Conservation (phyloP, 805 yeast genomes). For the Middelhovenomyces tepae region DNA sequence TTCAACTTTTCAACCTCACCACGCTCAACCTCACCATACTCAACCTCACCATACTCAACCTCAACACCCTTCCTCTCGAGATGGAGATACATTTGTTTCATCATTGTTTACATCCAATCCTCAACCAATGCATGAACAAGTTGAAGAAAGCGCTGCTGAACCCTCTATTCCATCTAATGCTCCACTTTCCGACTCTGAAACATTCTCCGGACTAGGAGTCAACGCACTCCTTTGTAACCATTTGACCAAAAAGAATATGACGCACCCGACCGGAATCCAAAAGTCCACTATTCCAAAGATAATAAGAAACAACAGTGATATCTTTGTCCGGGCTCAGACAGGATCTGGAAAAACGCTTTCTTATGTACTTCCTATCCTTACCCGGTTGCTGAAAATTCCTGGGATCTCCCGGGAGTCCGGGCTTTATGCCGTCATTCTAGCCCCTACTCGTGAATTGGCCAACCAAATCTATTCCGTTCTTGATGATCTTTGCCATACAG, state of each 20-base stretch:
- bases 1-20: too few species aligned
- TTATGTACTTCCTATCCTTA: slow-evolving; percentile 73
- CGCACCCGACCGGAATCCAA: slow-evolving; percentile 78
- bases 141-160: slow-evolving; percentile 27
- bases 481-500: slow-evolving; percentile 48
- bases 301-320: slow-evolving; percentile 43
- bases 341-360: slow-evolving; percentile 97
- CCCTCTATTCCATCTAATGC: slow-evolving; percentile 68
- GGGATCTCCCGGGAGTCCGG: slow-evolving; percentile 59
- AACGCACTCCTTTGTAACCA: slow-evolving; percentile 44
- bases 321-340: slow-evolving; percentile 92
- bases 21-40: too few species aligned
- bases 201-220: slow-evolving; percentile 67
- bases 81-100: slow-evolving; percentile 58
- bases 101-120: slow-evolving; percentile 74
- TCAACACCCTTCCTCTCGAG: too few species aligned
- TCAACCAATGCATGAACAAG: slow-evolving; percentile 36
- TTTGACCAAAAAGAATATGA: slow-evolving; percentile 43
- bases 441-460: slow-evolving; percentile 95
- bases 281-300: slow-evolving; percentile 65
- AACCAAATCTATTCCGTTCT: slow-evolving; percentile 79
- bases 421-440: slow-evolving; percentile 75
- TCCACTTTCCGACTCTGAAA: slow-evolving; percentile 59
- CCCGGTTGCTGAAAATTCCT: slow-evolving; percentile 52
- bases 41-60: too few species aligned